phyloP scores from a whole-genome alignment of 495 filamentous ascomycete species.

The Xylaria bambusicola region DNA sequence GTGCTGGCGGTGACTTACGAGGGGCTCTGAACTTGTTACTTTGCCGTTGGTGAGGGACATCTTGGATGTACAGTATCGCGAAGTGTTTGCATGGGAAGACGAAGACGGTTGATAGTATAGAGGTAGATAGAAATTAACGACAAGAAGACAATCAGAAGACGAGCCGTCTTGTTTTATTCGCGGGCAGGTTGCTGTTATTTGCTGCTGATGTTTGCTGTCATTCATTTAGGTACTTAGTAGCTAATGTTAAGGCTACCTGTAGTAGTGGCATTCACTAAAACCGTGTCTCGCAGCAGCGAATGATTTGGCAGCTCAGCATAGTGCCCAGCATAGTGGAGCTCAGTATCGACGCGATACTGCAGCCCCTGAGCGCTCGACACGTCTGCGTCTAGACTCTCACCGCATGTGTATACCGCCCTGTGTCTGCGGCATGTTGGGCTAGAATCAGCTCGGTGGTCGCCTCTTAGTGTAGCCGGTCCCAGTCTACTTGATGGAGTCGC shows the following conservation, averaged over 20 bases:
- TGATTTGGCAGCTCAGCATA: neutral
- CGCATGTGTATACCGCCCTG: neutral
- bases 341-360: neutral
- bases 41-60: conserved; percentile 20
- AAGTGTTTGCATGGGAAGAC: neutral
- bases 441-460: neutral
- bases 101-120: too few relatives aligned
- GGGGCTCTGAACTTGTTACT: conserved; percentile 16
- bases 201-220: conserved; percentile 1
- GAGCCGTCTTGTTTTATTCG: too few relatives aligned
- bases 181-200: too few relatives aligned
- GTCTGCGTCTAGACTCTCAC: conserved; percentile 4
- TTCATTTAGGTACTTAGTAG: too few relatives aligned
- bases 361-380: conserved; percentile 16
- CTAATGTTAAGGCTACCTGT: too few relatives aligned
- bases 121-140: too few relatives aligned
- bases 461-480: neutral
- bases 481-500: neutral
- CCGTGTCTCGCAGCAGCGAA: conserved; percentile 2
- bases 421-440: neutral
- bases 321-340: conserved; percentile 4
- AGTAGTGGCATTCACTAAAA: conserved; percentile 6
- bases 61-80: neutral
- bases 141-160: too few relatives aligned
- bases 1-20: conserved; percentile 10